Percentiles rank a stretch among this genome's conserved stretches.
phyloP scores from a whole-genome alignment of 1,284 basidiomycete genomes.

The Ganoderma resinaceum region DNA sequence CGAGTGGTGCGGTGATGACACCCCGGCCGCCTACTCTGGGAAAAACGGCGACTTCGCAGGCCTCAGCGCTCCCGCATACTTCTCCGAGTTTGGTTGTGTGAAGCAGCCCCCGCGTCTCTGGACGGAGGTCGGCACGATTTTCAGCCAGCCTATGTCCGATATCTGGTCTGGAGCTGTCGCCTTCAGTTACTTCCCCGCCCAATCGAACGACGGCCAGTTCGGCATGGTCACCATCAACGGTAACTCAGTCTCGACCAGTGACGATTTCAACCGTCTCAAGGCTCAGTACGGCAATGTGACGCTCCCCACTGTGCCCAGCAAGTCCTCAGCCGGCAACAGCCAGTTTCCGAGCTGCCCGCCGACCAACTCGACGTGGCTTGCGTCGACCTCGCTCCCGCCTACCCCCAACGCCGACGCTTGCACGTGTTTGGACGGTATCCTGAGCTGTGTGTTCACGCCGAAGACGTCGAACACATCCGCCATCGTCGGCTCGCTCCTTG shows the following conservation, averaged over 20 bases:
- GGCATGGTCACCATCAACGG: constrained; percentile 85
- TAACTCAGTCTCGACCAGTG: constrained; percentile 63
- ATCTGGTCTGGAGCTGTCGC: constrained; percentile 91
- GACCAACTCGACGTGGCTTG: constrained; percentile 64
- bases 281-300: constrained; percentile 66
- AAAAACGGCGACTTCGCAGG: constrained; percentile 64
- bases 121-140: constrained; percentile 83
- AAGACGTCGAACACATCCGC: constrained; percentile 67
- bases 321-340: constrained; percentile 58
- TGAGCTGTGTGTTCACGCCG: constrained; percentile 79
- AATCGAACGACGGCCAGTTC: constrained; percentile 70
- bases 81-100: constrained; percentile 90
- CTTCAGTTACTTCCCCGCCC: constrained; percentile 87
- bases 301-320: constrained; percentile 69
- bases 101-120: constrained; percentile 72
- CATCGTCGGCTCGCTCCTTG: constrained; percentile 73
- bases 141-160: constrained; percentile 73
- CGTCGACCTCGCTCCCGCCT: constrained; percentile 76
- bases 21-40: constrained; percentile 56
- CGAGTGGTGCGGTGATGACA: constrained; percentile 82
- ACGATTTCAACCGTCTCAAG: constrained; percentile 76
- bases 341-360: constrained; percentile 73
- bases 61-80: constrained; percentile 86
- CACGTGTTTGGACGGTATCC: constrained; percentile 70
- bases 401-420: constrained; percentile 87